Evolutionary conservation across 805 yeast genomes (phyloP), one percentile per base, ranked within the genome.

Genomic region (Candida parachauliodes): DNA sequence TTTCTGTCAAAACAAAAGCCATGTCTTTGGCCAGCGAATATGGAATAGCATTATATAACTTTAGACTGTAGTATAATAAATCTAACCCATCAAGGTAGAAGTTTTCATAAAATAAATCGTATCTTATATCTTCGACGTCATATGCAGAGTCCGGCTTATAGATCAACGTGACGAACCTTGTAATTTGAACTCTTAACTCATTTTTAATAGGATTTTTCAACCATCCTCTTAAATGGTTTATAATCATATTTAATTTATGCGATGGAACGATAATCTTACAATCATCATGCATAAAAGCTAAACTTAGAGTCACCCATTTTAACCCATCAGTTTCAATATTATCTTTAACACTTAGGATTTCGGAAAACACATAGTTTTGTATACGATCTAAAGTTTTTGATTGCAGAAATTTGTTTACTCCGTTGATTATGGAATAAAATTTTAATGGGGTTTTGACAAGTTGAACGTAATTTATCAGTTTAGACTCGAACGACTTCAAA

Each of bases 321-420:
- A 77, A 52, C 0, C 83, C 83, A 2, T 52, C 52, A 2, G 50
- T 32, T 22, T 72, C 72, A 0, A 56, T 36, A 5, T 52, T 46
- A 2, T 69, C 48, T 35, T 65, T 68, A 2, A 74, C 59, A 1
- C 88, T 86, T 32, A 83, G 61, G 15, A 83, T 52, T 47, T 81
- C 88, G 1, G 89, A 77, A 10, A 79, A 79, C n/a, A 76, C 61
- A 39, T 69, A 67, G 45, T 79, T 83, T 45, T 88, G 70, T 8
- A 76, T 46, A 41, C 80, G 68, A 12, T 73, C 80, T 23, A 76
- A 64, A 25, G 62, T 59, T 0, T 58, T 41, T 8, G 69, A 52
- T 1, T 68, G 49, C 23, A 71, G 54, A 20, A 68, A 69, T 7
- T 60, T 57, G 4, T 63, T 43, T 6, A 72, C 49, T 8, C 76